Percentiles rank a stretch among this genome's conserved stretches.
Conservation (phyloP, 495 filamentous ascomycete species). For the Penicillium coprophilum region DNA sequence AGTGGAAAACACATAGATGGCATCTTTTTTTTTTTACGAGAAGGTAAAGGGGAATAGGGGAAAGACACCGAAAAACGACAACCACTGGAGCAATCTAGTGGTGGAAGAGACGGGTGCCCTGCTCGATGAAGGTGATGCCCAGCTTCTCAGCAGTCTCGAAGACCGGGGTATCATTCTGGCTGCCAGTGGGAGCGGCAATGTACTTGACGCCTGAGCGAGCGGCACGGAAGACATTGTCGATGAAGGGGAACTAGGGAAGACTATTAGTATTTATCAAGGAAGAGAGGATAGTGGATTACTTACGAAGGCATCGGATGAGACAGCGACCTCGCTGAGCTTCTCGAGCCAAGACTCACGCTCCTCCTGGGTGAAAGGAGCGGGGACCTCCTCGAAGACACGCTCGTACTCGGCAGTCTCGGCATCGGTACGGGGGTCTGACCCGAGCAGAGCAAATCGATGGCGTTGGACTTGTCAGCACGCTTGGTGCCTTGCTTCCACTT, state of each 20-base stretch:
- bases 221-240: slow-evolving; percentile 93
- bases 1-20: slow-evolving; percentile 8
- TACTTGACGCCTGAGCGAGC: slow-evolving; percentile 89
- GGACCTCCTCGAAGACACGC: slow-evolving; percentile 88
- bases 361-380: slow-evolving; percentile 73
- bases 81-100: slow-evolving; percentile 54
- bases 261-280: slow-evolving; percentile 13
- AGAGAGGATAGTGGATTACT: slow-evolving; percentile 34
- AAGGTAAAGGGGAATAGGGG: slow-evolving; percentile 5
- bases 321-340: slow-evolving; percentile 76
- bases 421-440: slow-evolving; percentile 75
- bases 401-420: slow-evolving; percentile 84
- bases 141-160: slow-evolving; percentile 92
- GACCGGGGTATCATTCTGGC: slow-evolving; percentile 86
- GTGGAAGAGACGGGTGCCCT: slow-evolving; percentile 84
- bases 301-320: slow-evolving; percentile 94
- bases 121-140: slow-evolving; percentile 87
- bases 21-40: slow-evolving; percentile 22
- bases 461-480: slow-evolving; percentile 95
- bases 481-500: slow-evolving; percentile 98
- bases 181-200: slow-evolving; percentile 88
- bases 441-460: slow-evolving; percentile 90
- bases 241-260: slow-evolving; percentile 80
- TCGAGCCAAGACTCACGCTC: slow-evolving; percentile 82
- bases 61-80: slow-evolving; percentile 6